These are phyloP conservation scores for Glaciozyma martinii DNA, from an alignment of 768 basidiomycete genomes.

Conservation along the genomic window DNA sequence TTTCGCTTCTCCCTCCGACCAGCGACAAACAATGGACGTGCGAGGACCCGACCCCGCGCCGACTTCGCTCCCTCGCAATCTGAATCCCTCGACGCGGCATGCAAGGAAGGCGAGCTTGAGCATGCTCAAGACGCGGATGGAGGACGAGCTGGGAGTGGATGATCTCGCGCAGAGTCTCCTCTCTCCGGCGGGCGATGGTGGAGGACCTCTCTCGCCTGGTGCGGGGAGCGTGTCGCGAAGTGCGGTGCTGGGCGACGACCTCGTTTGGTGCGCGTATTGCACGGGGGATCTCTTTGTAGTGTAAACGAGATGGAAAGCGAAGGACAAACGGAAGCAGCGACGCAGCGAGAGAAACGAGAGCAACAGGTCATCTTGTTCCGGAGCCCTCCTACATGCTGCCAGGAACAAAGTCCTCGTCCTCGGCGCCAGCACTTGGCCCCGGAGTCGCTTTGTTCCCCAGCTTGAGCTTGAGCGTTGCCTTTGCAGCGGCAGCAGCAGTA, in stretches of 20 bases:
- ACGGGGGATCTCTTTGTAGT: neutral
- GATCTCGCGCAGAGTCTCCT: neutral
- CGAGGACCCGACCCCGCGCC: neutral
- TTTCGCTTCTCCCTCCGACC: neutral
- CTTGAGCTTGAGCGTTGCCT: constrained; percentile 27
- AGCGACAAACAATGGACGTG: neutral
- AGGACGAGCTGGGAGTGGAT: constrained; percentile 16
- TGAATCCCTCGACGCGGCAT: neutral
- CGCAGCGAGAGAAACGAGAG: too few relatives aligned
- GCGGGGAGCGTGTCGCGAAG: constrained; percentile 1
- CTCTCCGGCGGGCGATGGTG: neutral
- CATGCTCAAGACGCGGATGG: constrained; percentile 14
- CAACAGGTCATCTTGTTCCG: too few relatives aligned
- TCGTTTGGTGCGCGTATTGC: constrained; percentile 11
- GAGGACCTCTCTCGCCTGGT: constrained; percentile 6
- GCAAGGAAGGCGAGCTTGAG: neutral
- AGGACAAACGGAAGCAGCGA: too few relatives aligned
- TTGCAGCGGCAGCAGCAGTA: neutral
- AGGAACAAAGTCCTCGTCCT: too few relatives aligned
- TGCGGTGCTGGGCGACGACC: constrained; percentile 16
- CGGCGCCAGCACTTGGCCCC: too few relatives aligned
- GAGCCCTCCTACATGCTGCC: too few relatives aligned
- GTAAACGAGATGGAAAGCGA: neutral
- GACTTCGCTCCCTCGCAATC: neutral
- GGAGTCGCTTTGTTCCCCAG: constrained; percentile 4